Base-by-base conservation (phyloP, 345 rosid species). In the Hibiscus tridactylites region DNA sequence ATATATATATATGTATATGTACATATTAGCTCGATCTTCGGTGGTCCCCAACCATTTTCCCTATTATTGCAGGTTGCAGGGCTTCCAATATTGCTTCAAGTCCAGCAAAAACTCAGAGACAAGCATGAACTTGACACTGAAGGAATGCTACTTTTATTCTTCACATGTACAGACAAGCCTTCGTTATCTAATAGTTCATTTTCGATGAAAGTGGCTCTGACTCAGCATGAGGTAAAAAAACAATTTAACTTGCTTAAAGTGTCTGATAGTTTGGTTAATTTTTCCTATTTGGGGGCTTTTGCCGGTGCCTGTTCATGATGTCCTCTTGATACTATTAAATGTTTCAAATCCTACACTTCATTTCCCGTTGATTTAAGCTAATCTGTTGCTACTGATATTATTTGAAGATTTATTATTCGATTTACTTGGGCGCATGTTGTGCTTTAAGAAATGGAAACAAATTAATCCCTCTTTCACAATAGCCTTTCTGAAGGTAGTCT, bases 61-160 rank as follows among this genome's bases (percentile, higher is more conserved):
- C 44, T 39, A 52, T 52, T 52, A 50, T 26, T 81, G 68, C 79
- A 81, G 88, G 57, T 39, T 39, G 44, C 44, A 39, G 44, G 44
- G 44, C 9, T 6, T 39, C 44, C 44, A 39, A 39, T 39, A 39
- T 39, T 39, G 37, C 37, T 33, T 33, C 37, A 33, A 33, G 37
- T 33, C 37, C 37, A 33, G 37, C 37, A 5, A 33, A 33, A 33
- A 5, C 24, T 26, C 21, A 50, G 26, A 17, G 65, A 50, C 19
- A 72, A 69, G 70, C 73, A 47, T 33, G 71, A 67, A 67, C 24
- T 47, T 67, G 24, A 67, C 58, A 67, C 71, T 9, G 71, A 67
- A 26, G 71, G 58, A 4, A 42, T 67, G 15, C 71, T 58, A 47
- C 71, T 67, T 47, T 67, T 67, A 19, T 67, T 47, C 39, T 66